phyloP scores from a whole-genome alignment of 345 rosid species.

The Pelargonium nanum region DNA sequence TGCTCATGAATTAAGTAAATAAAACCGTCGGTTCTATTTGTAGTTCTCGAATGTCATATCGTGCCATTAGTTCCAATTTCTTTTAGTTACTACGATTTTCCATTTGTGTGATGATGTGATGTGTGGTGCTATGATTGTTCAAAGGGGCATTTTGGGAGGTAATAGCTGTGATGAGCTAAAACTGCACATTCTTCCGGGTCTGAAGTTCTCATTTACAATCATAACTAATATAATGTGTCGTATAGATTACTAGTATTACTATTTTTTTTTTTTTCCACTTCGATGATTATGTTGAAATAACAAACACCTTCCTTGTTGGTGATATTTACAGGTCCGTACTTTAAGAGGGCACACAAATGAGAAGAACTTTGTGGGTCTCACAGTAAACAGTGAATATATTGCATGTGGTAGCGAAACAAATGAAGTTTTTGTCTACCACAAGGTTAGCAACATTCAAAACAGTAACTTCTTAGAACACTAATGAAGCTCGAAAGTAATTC shows the following conservation, averaged over 20 bases:
- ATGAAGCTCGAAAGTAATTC: background rate
- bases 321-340: conserved; percentile 61
- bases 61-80: background rate
- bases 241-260: too few species aligned
- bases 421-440: conserved; percentile 91
- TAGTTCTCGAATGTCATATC: background rate
- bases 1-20: background rate
- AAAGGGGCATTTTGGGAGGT: too few species aligned
- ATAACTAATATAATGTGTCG: too few species aligned
- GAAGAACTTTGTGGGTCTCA: conserved; percentile 91
- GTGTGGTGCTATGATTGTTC: too few species aligned
- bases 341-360: conserved; percentile 91
- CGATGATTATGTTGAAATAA: background rate
- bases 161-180: too few species aligned
- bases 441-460: conserved; percentile 36
- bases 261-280: too few species aligned
- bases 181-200: background rate
- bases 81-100: too few species aligned
- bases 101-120: too few species aligned
- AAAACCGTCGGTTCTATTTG: background rate
- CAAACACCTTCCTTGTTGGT: background rate
- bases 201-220: background rate
- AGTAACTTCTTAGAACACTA: background rate
- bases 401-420: conserved; percentile 97
- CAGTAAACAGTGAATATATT: conserved; percentile 71